These are phyloP conservation scores for Nasturtium officinale DNA, from an alignment of 345 rosid genomes.

Conservation along the genomic window DNA sequence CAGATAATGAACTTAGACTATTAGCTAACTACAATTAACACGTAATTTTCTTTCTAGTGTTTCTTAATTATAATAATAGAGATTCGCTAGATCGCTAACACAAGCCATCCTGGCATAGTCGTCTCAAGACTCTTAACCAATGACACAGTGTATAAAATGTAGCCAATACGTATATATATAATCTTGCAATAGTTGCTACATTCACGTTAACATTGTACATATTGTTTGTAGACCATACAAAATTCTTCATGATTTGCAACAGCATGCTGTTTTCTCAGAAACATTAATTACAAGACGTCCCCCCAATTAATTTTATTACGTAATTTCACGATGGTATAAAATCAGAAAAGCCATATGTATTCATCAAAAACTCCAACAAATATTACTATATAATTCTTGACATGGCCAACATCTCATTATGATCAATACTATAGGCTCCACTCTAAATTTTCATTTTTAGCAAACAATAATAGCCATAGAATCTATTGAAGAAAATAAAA, in stretches of 20 bases:
- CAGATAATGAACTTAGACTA: conserved; percentile 13
- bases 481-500: conserved; percentile 31
- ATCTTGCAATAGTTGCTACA: neutral
- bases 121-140: conserved; percentile 22
- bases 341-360: neutral
- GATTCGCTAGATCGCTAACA: conserved; percentile 22
- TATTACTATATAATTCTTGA: neutral
- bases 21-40: conserved; percentile 18
- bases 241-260: conserved; percentile 17
- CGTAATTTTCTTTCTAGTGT: conserved; percentile 17
- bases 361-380: conserved; percentile 24
- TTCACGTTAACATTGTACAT: conserved; percentile 19
- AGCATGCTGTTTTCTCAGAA: conserved; percentile 10
- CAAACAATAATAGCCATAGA: conserved; percentile 35
- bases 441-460: conserved; percentile 19
- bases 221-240: conserved; percentile 29
- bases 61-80: conserved; percentile 29
- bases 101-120: conserved; percentile 37
- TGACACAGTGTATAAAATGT: conserved; percentile 4
- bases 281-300: conserved; percentile 11
- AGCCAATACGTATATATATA: neutral
- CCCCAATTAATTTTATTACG: conserved; percentile 1
- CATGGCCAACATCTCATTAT: conserved; percentile 36
- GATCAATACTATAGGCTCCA: conserved; percentile 7
- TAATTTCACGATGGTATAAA: conserved; percentile 6